Evolutionary conservation across 1,139 yeast genomes (phyloP).

Genomic region (Pichia sp.): DNA sequence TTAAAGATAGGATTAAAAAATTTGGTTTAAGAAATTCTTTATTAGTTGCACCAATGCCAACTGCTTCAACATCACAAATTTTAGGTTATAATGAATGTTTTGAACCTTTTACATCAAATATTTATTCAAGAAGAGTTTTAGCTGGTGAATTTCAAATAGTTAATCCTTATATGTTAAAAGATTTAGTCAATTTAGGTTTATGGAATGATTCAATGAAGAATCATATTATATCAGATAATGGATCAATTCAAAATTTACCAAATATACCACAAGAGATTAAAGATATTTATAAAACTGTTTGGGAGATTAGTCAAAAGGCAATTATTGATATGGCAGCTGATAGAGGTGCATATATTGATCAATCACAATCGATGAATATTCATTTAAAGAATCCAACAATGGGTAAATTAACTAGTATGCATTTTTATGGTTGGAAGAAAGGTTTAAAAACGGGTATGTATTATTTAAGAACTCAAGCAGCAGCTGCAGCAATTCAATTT

Average conservation of each 20-base stretch:
- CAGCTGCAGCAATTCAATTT: slow-evolving; percentile 55
- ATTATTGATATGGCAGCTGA: slow-evolving; percentile 57
- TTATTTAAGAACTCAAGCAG: slow-evolving; percentile 56
- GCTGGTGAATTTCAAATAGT: slow-evolving; percentile 59
- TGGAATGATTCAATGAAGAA: slow-evolving; percentile 51
- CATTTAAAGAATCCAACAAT: slow-evolving; percentile 49
- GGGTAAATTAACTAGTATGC: slow-evolving; percentile 54
- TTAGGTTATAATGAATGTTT: slow-evolving; percentile 57
- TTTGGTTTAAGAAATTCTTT: slow-evolving; percentile 53
- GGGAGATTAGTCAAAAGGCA: slow-evolving; percentile 53
- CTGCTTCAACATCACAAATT: slow-evolving; percentile 58
- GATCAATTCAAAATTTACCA: slow-evolving; percentile 47
- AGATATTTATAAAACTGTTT: slow-evolving; percentile 48
- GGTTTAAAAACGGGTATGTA: slow-evolving; percentile 62
- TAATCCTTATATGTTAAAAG: slow-evolving; percentile 47
- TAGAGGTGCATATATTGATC: slow-evolving; percentile 53
- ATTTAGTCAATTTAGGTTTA: slow-evolving; percentile 47
- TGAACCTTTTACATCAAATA: slow-evolving; percentile 55
- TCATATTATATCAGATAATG: slow-evolving; percentile 44
- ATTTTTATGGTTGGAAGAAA: slow-evolving; percentile 56
- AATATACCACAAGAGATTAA: slow-evolving; percentile 46
- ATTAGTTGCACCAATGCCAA: slow-evolving; percentile 59
- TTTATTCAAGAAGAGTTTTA: slow-evolving; percentile 52
- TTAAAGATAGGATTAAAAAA: slow-evolving; percentile 38
- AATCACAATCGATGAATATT: slow-evolving; percentile 53